Percentiles rank a stretch among this genome's conserved stretches.
phyloP scores from a whole-genome alignment of 257 asterid genomes.

The Solanum peruvianum region DNA sequence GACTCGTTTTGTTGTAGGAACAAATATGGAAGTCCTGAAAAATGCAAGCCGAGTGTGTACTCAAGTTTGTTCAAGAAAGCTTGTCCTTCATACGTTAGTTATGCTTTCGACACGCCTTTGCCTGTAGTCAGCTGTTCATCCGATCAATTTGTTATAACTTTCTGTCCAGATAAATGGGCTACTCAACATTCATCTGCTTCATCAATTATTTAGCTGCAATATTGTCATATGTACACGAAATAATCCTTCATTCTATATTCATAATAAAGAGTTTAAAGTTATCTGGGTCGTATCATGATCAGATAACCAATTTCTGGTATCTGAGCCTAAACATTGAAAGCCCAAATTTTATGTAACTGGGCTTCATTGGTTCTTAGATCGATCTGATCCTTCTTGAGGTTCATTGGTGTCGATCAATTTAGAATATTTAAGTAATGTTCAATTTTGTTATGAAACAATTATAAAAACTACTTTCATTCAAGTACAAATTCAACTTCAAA shows the following conservation, averaged over 20 bases:
- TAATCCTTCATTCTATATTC: not conserved
- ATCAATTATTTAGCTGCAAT: not conserved
- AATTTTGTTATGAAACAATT: too few species aligned
- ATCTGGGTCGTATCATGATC: not conserved
- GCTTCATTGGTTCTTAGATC: not conserved
- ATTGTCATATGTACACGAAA: not conserved
- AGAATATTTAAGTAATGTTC: too few species aligned
- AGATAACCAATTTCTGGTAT: not conserved
- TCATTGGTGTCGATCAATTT: too few species aligned
- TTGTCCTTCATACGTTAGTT: conserved; percentile 60
- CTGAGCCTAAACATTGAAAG: not conserved
- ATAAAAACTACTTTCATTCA: too few species aligned
- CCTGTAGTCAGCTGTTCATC: conserved; percentile 50
- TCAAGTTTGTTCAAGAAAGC: conserved; percentile 61
- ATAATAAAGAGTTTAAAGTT: not conserved
- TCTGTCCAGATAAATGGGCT: conserved; percentile 69
- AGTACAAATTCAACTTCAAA: too few species aligned
- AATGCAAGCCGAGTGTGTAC: conserved; percentile 51
- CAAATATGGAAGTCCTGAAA: conserved; percentile 43
- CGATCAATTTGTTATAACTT: conserved; percentile 42
- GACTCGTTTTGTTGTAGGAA: conserved; percentile 75
- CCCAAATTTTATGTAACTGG: not conserved
- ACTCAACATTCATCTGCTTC: not conserved
- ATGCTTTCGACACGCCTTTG: conserved; percentile 53
- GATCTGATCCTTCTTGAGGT: too few species aligned